phyloP scores from a whole-genome alignment of 345 rosid genomes.

The Euphorbia peplus region DNA sequence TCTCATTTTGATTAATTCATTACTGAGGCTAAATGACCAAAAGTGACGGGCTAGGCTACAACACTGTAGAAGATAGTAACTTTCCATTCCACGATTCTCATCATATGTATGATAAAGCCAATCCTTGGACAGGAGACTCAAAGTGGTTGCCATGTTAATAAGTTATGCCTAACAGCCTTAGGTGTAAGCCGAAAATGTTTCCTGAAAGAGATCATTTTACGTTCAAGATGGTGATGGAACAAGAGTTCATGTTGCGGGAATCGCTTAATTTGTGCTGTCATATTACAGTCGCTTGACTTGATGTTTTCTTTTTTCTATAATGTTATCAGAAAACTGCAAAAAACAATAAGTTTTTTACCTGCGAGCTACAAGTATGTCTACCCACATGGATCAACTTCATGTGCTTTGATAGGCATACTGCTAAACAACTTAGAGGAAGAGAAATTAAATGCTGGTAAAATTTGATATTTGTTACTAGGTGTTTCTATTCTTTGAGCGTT shows the following conservation, averaged over 20 bases:
- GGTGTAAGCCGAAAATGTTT: no score
- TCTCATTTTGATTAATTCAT: no score
- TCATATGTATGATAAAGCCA: background rate
- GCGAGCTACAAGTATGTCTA: background rate
- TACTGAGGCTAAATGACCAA: no score
- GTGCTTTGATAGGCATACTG: background rate
- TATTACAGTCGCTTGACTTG: background rate
- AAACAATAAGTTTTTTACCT: background rate
- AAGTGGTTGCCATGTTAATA: no score
- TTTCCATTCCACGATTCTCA: background rate
- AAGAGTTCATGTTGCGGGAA: background rate
- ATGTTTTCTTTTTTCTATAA: no score
- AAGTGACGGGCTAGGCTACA: no score
- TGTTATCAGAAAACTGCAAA: background rate
- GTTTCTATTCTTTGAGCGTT: background rate
- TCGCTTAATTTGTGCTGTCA: background rate
- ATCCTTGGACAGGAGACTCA: no score
- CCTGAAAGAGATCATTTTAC: no score
- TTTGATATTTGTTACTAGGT: background rate
- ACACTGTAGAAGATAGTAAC: background rate
- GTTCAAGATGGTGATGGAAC: background rate
- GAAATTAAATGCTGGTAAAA: no score
- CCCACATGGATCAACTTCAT: background rate
- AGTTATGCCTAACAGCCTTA: no score
- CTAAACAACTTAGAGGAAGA: background rate